A percentile compares a stretch with the other conserved stretches of the same genome.
Evolutionary conservation across 768 basidiomycete genomes (phyloP).

Genomic region (Rhizopogon sp.): DNA sequence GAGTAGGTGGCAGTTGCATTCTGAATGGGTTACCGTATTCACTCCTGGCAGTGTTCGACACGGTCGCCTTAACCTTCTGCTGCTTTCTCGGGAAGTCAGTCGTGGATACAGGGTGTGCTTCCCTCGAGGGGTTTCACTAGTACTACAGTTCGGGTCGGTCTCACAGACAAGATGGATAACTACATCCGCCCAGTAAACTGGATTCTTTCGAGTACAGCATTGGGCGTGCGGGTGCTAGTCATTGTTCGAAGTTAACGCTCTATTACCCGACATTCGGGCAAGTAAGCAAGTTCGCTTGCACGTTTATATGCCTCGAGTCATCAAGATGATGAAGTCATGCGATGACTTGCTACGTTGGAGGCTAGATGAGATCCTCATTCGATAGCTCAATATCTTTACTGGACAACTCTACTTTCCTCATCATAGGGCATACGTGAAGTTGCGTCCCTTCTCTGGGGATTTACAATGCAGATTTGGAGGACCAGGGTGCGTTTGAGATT

Average conservation of each 20-base stretch:
- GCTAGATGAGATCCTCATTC: constrained; percentile 5
- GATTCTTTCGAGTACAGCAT: constrained; percentile 5
- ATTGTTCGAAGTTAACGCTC: constrained; percentile 32
- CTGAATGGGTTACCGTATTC: too few species aligned
- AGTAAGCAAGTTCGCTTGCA: constrained; percentile 31
- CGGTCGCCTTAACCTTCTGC: too few species aligned
- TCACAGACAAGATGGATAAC: not conserved
- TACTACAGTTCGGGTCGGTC: not conserved
- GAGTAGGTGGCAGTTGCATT: too few species aligned
- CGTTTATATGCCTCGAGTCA: constrained; percentile 33
- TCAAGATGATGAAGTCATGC: constrained; percentile 24
- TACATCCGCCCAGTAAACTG: constrained; percentile 10
- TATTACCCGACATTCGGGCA: constrained; percentile 29
- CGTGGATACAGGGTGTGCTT: constrained; percentile 1
- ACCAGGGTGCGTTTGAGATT: not conserved
- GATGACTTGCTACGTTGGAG: constrained; percentile 26
- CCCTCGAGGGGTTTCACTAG: constrained; percentile 11
- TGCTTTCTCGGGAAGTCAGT: not conserved
- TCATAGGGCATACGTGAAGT: constrained; percentile 9
- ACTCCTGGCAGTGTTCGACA: too few species aligned
- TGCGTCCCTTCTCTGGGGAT: constrained; percentile 16
- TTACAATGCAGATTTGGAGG: constrained; percentile 16
- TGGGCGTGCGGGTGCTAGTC: constrained; percentile 15
- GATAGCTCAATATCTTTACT: constrained; percentile 16
- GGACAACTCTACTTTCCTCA: constrained; percentile 19